A percentile compares a stretch with the other conserved stretches of the same genome.
phyloP scores from a whole-genome alignment of 768 basidiomycete genomes.

The Thelephora ganbajun region DNA sequence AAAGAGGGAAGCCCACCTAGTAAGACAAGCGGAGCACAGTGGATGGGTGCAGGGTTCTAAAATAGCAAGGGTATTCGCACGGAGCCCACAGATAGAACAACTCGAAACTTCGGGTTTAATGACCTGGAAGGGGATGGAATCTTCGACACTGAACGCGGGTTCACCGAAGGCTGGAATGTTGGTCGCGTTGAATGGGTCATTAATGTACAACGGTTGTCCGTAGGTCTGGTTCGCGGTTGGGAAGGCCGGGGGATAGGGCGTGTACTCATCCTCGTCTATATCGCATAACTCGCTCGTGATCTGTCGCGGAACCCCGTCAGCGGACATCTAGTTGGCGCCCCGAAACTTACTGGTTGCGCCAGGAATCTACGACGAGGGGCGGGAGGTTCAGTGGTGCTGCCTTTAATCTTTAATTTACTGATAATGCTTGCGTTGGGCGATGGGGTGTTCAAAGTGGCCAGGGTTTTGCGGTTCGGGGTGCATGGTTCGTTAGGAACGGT shows the following conservation, averaged over 20 bases:
- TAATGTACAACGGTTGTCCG: slow-evolving; percentile 19
- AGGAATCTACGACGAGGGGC: slow-evolving; percentile 27
- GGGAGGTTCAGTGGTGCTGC: slow-evolving; percentile 61
- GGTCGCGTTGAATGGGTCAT: slow-evolving; percentile 29
- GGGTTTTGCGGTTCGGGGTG: slow-evolving; percentile 19
- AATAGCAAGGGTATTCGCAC: slow-evolving; percentile 38
- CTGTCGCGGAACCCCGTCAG: slow-evolving; percentile 15
- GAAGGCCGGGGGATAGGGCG: slow-evolving; percentile 27
- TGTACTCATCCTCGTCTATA: slow-evolving; percentile 60
- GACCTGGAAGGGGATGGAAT: slow-evolving; percentile 8
- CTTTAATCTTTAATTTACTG: slow-evolving; percentile 53
- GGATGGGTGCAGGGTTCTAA: slow-evolving; percentile 66
- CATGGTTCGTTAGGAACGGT: slow-evolving; percentile 13
- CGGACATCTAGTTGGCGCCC: not conserved
- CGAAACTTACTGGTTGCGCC: slow-evolving; percentile 25
- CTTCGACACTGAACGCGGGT: slow-evolving; percentile 15
- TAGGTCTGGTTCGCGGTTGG: slow-evolving; percentile 17
- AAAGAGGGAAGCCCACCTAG: slow-evolving; percentile 19
- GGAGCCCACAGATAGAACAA: slow-evolving; percentile 53
- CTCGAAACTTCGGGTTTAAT: slow-evolving; percentile 17
- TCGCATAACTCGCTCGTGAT: slow-evolving; percentile 44
- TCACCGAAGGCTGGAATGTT: slow-evolving; percentile 21
- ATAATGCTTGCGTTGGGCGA: slow-evolving; percentile 41
- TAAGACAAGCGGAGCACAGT: slow-evolving; percentile 69
- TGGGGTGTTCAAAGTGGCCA: slow-evolving; percentile 38